Evolutionary conservation across 306 rosid species (phyloP).

Genomic region (Macrotyloma uniflorum): DNA sequence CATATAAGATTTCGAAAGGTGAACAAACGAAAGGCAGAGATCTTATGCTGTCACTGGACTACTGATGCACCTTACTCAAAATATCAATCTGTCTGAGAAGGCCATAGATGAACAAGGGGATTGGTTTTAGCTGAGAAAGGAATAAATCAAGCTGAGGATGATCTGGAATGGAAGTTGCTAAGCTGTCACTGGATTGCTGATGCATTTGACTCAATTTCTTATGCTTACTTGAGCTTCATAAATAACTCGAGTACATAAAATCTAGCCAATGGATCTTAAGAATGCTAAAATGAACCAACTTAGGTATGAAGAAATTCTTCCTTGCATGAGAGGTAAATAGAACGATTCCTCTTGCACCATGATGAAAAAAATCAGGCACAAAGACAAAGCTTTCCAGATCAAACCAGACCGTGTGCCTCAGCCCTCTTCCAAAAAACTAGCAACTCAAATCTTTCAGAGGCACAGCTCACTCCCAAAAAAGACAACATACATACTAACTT

Average conservation of each 20-base stretch:
- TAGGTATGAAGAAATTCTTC: neutral
- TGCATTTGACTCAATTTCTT: neutral
- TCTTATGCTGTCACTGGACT: neutral
- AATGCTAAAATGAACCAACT: neutral
- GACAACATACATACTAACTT: neutral
- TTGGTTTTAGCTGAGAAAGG: neutral
- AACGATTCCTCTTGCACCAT: neutral
- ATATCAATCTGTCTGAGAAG: neutral
- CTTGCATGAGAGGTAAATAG: too few species aligned
- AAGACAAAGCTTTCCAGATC: neutral
- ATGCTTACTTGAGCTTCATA: neutral
- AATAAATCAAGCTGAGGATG: neutral
- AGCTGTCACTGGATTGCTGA: neutral
- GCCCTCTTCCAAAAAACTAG: neutral
- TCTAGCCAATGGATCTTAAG: constrained; percentile 8
- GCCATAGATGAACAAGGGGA: neutral
- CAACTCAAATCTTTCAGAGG: too few species aligned
- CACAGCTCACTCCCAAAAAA: too few species aligned
- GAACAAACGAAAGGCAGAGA: neutral
- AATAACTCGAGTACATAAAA: neutral
- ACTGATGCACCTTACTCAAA: neutral
- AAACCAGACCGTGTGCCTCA: neutral
- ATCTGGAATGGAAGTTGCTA: neutral
- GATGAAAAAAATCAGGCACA: neutral
- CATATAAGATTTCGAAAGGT: neutral